phyloP scores from a whole-genome alignment of 495 filamentous ascomycete genomes.

The Penicillium pulvis region DNA sequence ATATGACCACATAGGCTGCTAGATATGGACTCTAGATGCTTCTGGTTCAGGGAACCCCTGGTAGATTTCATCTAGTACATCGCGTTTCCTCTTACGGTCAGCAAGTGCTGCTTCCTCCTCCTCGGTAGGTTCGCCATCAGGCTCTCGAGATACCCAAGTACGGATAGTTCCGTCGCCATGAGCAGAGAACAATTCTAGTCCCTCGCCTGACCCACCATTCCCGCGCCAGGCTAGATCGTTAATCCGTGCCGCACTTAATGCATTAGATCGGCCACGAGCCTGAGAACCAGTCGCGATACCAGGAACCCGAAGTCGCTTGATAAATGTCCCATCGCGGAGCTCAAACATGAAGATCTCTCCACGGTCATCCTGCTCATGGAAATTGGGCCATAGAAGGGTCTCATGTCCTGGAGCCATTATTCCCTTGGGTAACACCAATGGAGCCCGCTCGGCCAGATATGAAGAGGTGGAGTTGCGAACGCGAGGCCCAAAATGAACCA shows the following conservation, averaged over 20 bases:
- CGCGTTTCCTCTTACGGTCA: conserved; percentile 52
- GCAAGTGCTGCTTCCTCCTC: conserved; percentile 40
- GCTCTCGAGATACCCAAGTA: conserved; percentile 56
- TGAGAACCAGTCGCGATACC: conserved; percentile 50
- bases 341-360: conserved; percentile 72
- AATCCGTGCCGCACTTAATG: conserved; percentile 56
- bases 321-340: conserved; percentile 69
- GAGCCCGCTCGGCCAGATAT: conserved; percentile 61
- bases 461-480: conserved; percentile 63
- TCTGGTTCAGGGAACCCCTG: conserved; percentile 34
- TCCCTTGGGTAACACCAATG: conserved; percentile 60
- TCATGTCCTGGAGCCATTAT: conserved; percentile 55
- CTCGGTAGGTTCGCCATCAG: conserved; percentile 55
- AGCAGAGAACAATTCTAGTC: conserved; percentile 53
- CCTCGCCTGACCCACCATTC: conserved; percentile 47
- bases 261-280: conserved; percentile 31
- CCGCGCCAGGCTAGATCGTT: conserved; percentile 74
- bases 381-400: conserved; percentile 74
- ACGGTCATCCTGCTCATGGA: conserved; percentile 58
- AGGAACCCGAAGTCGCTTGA: conserved; percentile 67
- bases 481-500: conserved; percentile 78
- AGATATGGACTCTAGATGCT: neutral
- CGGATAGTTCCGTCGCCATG: conserved; percentile 55
- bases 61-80: conserved; percentile 52
- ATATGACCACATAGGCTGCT: neutral